phyloP scores from a whole-genome alignment of 371 early-diverging fungal genomes.

The Mortierella sp. region DNA sequence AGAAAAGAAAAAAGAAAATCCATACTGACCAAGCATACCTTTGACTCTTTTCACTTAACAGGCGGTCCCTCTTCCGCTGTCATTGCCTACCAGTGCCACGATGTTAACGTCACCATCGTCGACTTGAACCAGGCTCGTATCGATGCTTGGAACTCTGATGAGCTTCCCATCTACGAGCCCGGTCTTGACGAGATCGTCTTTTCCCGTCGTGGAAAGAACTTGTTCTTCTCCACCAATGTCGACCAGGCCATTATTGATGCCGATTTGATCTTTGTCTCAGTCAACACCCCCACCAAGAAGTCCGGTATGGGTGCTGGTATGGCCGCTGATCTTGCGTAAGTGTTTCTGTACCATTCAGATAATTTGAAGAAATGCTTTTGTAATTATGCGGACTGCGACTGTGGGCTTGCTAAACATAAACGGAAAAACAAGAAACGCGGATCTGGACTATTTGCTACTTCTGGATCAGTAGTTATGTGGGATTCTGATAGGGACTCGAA shows the following conservation, averaged over 20 bases:
- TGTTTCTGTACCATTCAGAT: slow-evolving; percentile 9
- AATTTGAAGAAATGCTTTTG: neutral
- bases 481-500: slow-evolving; percentile 1
- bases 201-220: slow-evolving; percentile 79
- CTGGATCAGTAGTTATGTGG: neutral
- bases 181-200: slow-evolving; percentile 89
- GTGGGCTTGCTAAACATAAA: neutral
- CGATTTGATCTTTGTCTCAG: slow-evolving; percentile 91
- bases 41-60: slow-evolving; percentile 26
- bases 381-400: neutral
- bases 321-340: slow-evolving; percentile 90
- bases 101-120: slow-evolving; percentile 90
- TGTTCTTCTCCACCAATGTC: slow-evolving; percentile 88
- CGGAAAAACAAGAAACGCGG: neutral
- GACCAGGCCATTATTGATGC: slow-evolving; percentile 75
- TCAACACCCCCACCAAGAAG: slow-evolving; percentile 92
- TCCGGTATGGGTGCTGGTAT: slow-evolving; percentile 83
- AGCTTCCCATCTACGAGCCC: slow-evolving; percentile 92
- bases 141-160: slow-evolving; percentile 90
- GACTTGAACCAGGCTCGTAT: slow-evolving; percentile 84
- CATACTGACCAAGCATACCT: slow-evolving; percentile 6
- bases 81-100: slow-evolving; percentile 84
- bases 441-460: neutral
- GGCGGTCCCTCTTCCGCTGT: slow-evolving; percentile 79
- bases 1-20: neutral